phyloP scores from a whole-genome alignment of 768 basidiomycete species.

The Thelephora ganbajun region DNA sequence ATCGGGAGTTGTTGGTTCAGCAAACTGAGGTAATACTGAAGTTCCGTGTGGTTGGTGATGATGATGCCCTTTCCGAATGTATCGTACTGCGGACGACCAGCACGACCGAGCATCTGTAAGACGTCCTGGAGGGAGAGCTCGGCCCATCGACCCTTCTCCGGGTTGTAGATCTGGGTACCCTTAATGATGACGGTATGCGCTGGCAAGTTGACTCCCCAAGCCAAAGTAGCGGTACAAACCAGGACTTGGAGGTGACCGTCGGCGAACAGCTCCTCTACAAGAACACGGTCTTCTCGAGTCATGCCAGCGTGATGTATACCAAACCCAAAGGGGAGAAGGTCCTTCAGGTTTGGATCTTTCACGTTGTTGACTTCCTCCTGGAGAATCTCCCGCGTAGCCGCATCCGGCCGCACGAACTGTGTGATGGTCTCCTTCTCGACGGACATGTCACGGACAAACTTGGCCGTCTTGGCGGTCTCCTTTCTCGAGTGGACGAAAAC shows the following conservation, averaged over 20 bases:
- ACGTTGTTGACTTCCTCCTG: slow-evolving; percentile 72
- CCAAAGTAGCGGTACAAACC: slow-evolving; percentile 94
- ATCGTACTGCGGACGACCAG: slow-evolving; percentile 94
- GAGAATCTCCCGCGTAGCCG: slow-evolving; percentile 82
- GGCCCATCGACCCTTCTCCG: slow-evolving; percentile 96
- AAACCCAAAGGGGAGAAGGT: slow-evolving; percentile 91
- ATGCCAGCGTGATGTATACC: slow-evolving; percentile 98
- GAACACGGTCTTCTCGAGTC: slow-evolving; percentile 77
- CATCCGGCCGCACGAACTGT: slow-evolving; percentile 89
- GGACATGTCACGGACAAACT: slow-evolving; percentile 87
- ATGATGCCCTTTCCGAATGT: slow-evolving; percentile 96
- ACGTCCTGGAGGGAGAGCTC: slow-evolving; percentile 94
- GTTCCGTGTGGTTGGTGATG: slow-evolving; percentile 93
- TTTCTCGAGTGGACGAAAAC: slow-evolving; percentile 98
- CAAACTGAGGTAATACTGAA: slow-evolving; percentile 92
- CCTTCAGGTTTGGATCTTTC: slow-evolving; percentile 71
- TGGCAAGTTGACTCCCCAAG: slow-evolving; percentile 98
- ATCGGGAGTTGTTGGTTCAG: slow-evolving; percentile 97
- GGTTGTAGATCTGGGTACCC: slow-evolving; percentile 99
- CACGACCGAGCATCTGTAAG: slow-evolving; percentile 95
- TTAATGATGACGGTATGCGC: slow-evolving; percentile 99
- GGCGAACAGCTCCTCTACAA: slow-evolving; percentile 89
- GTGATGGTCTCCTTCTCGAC: slow-evolving; percentile 95
- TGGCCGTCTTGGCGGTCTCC: slow-evolving; percentile 95
- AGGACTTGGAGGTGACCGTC: slow-evolving; percentile 89